Evolutionary conservation across 495 filamentous ascomycete genomes (phyloP), one percentile per base, ranked within the genome.

Genomic region (Aspergillus carlsbadensis): DNA sequence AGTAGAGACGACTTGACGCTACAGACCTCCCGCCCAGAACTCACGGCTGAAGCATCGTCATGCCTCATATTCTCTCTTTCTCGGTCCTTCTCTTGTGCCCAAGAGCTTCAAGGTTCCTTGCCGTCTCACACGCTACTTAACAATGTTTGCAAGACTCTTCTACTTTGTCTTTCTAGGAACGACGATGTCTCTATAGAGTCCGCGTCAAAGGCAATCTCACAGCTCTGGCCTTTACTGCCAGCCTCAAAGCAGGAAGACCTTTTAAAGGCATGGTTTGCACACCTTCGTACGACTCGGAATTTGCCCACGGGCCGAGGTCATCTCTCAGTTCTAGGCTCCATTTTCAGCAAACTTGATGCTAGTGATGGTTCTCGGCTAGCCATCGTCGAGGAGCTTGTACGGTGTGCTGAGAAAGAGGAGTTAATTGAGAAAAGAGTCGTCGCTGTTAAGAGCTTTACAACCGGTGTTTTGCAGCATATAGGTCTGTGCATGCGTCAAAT

Each of bases 11-110:
- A 80, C 46, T 54, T 81, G 42, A 78, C 73, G 5, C 69, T 73
- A 33, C 74, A 73, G 44, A 66, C 78, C 52, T 80, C 84, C n/a
- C 81, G 83, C 5, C 87, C 88, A 0, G 87, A 91, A 56, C 70
- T 91, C 13, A 81, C 87, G 5, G 82, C 85, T 13, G 89, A 91
- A 63, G 83, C 84, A 10, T 75, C 77, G 11, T 80, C 84, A 45
- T 72, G 72, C 39, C 73, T 91, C 10, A 75, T 89, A 39, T 65
- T 67, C 1, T 75, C 70, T 17, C 70, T 73, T 42, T 69, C 66
- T 54, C 63, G 40, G 20, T 63, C 65, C 49, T 54, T 17, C 43
- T 43, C 14, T 58, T 49, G 5, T 15, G 26, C 22, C 15, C 17
- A 43, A 5, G 44, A 22, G 14, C 41, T 60, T 13, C 24, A 29